phyloP scores from a whole-genome alignment of 805 yeast species.

The Ogataea ramenticola region DNA sequence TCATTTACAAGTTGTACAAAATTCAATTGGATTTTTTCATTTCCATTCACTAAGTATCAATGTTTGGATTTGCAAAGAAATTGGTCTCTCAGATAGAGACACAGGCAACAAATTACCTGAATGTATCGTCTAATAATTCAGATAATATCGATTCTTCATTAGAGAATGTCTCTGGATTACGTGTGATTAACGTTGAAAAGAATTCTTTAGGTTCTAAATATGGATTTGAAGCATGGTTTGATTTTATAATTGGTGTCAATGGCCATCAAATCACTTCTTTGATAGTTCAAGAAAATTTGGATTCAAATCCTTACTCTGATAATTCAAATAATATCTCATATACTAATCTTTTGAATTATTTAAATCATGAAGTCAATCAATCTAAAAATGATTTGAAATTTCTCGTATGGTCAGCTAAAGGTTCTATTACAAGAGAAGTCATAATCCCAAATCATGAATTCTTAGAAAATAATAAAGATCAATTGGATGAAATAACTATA shows the following conservation, averaged over 20 bases:
- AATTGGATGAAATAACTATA: constrained; percentile 22
- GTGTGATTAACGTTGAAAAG: constrained; percentile 44
- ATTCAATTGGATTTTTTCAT: no score
- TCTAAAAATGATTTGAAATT: constrained; percentile 33
- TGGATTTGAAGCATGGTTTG: constrained; percentile 81
- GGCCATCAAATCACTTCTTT: constrained; percentile 48
- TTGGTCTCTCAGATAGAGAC: constrained; percentile 47
- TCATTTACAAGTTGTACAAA: no score
- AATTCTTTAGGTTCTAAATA: constrained; percentile 40
- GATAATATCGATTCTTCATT: constrained; percentile 11
- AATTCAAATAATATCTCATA: constrained; percentile 12
- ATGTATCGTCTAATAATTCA: constrained; percentile 4
- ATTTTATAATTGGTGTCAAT: constrained; percentile 74
- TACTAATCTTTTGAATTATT: constrained; percentile 15
- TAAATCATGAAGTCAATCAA: constrained; percentile 21
- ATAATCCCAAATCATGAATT: constrained; percentile 23
- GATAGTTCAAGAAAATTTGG: constrained; percentile 11
- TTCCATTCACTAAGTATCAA: no score
- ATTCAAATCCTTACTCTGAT: constrained; percentile 21
- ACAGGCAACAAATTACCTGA: constrained; percentile 20
- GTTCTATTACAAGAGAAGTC: constrained; percentile 49
- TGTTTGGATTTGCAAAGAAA: constrained; percentile 62
- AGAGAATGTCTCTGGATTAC: constrained; percentile 40
- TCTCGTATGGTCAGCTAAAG: constrained; percentile 83
- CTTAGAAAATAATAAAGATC: constrained; percentile 8